Percentiles rank a stretch among this genome's conserved stretches.
Conservation (phyloP, 345 rosid species). For the Eutrema yunnanense region DNA sequence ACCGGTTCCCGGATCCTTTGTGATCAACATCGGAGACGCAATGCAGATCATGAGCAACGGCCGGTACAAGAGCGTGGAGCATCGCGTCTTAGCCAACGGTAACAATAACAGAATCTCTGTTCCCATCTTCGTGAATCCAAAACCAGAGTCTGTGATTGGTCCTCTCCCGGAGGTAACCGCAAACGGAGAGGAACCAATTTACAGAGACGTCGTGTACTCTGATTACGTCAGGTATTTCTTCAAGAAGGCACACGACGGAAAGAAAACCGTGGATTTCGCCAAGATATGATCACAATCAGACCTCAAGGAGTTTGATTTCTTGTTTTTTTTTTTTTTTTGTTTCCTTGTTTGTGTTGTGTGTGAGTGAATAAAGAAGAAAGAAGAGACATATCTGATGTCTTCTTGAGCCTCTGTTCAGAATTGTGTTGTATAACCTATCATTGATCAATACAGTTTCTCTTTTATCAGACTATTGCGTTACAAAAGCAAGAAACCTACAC, state of each 20-base stretch:
- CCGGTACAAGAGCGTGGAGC: constrained; percentile 33
- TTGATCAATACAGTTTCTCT: not conserved
- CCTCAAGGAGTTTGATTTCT: not conserved
- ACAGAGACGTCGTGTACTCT: constrained; percentile 27
- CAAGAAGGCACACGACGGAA: constrained; percentile 35
- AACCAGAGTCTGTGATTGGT: constrained; percentile 28
- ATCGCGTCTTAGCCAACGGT: constrained; percentile 33
- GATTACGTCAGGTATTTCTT: constrained; percentile 35
- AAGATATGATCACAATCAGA: constrained; percentile 14
- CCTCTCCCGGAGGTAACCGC: constrained; percentile 27
- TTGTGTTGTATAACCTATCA: constrained; percentile 8
- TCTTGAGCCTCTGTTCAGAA: constrained; percentile 1
- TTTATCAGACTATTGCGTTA: not conserved
- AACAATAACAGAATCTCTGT: constrained; percentile 32
- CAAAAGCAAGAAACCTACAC: not conserved
- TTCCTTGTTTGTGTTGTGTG: constrained; percentile 6
- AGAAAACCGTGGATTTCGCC: constrained; percentile 35
- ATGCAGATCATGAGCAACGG: constrained; percentile 38
- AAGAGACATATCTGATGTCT: not conserved
- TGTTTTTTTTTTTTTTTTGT: not conserved
- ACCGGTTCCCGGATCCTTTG: constrained; percentile 29
- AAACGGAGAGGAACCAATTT: constrained; percentile 28
- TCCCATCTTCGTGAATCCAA: constrained; percentile 34
- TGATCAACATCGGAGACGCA: constrained; percentile 37
- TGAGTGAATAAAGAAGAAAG: constrained; percentile 14